A percentile compares a stretch with the other conserved stretches of the same genome.
phyloP scores from a whole-genome alignment of 2,329 filamentous ascomycete species.

The Trichophyton benhamiae region DNA sequence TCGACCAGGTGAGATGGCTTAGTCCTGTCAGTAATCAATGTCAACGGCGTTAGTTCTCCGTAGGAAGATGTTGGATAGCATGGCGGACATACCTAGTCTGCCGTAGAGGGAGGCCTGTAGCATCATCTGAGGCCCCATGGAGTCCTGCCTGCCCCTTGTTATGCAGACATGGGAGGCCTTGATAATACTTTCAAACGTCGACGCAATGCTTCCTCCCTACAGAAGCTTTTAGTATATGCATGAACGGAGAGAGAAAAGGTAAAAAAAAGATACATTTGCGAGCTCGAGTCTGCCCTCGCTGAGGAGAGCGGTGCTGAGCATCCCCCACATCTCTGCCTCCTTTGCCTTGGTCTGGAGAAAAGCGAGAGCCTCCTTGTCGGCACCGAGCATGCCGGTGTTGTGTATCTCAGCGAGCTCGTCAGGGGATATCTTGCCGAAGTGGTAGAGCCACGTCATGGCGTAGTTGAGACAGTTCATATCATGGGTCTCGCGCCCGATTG shows the following conservation, averaged over 20 bases:
- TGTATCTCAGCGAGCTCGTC: conserved; percentile 58
- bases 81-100: conserved; percentile 46
- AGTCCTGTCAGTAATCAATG: conserved; percentile 33
- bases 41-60: conserved; percentile 4
- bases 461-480: conserved; percentile 91
- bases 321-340: conserved; percentile 71
- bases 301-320: conserved; percentile 71
- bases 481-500: conserved; percentile 85
- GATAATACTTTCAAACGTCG: conserved; percentile 64
- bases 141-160: conserved; percentile 59
- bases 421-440: conserved; percentile 79
- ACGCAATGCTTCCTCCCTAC: conserved; percentile 45
- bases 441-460: conserved; percentile 88
- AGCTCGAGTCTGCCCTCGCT: conserved; percentile 75
- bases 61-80: not conserved
- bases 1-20: conserved; percentile 42
- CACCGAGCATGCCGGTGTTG: conserved; percentile 60
- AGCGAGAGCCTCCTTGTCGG: conserved; percentile 65
- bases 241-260: no score
- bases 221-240: not conserved
- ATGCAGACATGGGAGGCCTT: conserved; percentile 71
- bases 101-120: conserved; percentile 63
- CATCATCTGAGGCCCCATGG: conserved; percentile 61
- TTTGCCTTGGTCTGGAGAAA: conserved; percentile 79
- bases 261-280: conserved; percentile 46